Conservation (phyloP, 2,329 filamentous ascomycete species). For the Beauveria varroae region DNA sequence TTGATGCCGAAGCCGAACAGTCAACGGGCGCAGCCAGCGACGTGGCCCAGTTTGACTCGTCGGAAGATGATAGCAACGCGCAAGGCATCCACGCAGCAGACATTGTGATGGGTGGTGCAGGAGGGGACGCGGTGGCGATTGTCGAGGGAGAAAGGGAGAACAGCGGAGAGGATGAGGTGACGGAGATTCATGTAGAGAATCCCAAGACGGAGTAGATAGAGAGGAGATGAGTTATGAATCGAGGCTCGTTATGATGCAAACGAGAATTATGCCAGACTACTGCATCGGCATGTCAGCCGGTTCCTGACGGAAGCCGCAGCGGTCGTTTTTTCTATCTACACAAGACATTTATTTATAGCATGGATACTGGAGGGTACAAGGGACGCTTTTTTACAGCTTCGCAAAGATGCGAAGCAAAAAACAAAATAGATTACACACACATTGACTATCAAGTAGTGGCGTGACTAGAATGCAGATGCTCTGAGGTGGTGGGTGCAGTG, state of each 20-base stretch:
- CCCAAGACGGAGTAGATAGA: conserved; percentile 18
- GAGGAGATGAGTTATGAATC: neutral
- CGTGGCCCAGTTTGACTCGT: conserved; percentile 34
- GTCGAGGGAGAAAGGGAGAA: conserved; percentile 13
- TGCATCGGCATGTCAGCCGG: neutral
- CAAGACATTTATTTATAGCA: conserved; percentile 6
- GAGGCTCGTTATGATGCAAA: neutral
- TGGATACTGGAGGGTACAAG: conserved; percentile 3
- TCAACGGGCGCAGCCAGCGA: conserved; percentile 35
- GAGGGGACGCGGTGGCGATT: conserved; percentile 29
- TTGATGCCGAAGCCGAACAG: conserved; percentile 24
- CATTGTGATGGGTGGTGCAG: conserved; percentile 12
- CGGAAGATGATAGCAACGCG: conserved; percentile 24
- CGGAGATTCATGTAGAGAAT: conserved; percentile 43
- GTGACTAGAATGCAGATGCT: neutral
- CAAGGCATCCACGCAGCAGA: conserved; percentile 18
- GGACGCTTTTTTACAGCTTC: neutral
- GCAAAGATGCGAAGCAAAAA: neutral
- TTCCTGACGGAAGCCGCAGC: neutral
- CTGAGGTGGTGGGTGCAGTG: neutral
- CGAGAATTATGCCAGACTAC: neutral
- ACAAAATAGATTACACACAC: neutral
- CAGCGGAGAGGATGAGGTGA: conserved; percentile 35
- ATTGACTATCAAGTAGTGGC: neutral
- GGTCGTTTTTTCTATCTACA: neutral